Evolutionary conservation across 176 grass and related monocot species (phyloP).

Genomic region (Panicum miliaceum): DNA sequence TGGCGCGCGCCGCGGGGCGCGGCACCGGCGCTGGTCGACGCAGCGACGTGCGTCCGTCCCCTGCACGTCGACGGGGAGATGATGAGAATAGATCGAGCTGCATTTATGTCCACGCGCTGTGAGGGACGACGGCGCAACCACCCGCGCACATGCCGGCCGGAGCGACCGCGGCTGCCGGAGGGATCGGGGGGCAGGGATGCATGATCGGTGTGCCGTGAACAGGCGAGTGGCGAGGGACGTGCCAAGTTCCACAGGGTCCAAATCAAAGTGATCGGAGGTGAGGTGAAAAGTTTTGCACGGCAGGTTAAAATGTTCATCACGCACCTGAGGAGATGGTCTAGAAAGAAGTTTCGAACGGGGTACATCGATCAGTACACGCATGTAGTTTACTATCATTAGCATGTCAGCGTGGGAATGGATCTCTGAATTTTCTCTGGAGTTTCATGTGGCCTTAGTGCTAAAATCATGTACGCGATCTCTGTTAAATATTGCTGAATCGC

Average conservation of each 20-base stretch:
- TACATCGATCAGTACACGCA: not conserved
- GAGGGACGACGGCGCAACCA: constrained; percentile 15
- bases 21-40: not conserved
- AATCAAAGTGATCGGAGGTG: not conserved
- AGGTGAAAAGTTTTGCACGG: not conserved
- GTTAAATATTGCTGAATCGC: not conserved
- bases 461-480: not conserved
- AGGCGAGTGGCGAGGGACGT: not conserved
- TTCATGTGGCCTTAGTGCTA: not conserved
- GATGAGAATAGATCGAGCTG: not conserved
- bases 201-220: not conserved
- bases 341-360: not conserved
- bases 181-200: not conserved
- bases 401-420: not conserved
- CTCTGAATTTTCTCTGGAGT: not conserved
- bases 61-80: constrained; percentile 2
- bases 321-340: too few relatives aligned
- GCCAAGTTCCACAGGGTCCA: not conserved
- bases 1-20: not conserved
- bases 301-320: not conserved
- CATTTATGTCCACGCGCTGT: constrained; percentile 26
- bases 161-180: not conserved
- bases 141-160: constrained; percentile 38
- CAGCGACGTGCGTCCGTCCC: not conserved
- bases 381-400: not conserved